These are phyloP conservation scores for Anacardium occidentale DNA, from an alignment of 345 rosid genomes.

Conservation along the genomic window DNA sequence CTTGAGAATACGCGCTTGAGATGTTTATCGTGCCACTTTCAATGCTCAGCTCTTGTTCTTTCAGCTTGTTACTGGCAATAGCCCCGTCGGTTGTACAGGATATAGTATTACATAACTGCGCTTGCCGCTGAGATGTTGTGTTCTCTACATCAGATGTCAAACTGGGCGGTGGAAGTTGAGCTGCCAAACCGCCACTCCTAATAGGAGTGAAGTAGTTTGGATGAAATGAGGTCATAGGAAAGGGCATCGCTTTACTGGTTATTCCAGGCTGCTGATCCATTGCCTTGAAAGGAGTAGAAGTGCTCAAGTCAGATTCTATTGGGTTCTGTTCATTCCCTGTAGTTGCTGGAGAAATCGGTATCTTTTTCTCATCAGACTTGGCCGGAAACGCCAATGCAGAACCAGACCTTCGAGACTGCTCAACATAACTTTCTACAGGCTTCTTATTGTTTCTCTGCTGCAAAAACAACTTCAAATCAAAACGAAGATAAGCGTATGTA, in stretches of 20 bases:
- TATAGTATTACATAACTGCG: slow-evolving; percentile 30
- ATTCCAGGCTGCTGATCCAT: slow-evolving; percentile 43
- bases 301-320: slow-evolving; percentile 37
- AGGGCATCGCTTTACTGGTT: slow-evolving; percentile 40
- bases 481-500: background rate
- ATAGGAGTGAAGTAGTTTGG: slow-evolving; percentile 46
- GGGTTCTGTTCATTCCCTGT: slow-evolving; percentile 41
- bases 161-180: slow-evolving; percentile 38
- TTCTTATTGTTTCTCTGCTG: slow-evolving; percentile 56
- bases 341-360: slow-evolving; percentile 33
- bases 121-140: slow-evolving; percentile 32
- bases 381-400: slow-evolving; percentile 45
- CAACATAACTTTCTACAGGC: slow-evolving; percentile 43
- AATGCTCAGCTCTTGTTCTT: slow-evolving; percentile 49
- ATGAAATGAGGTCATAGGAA: slow-evolving; percentile 54
- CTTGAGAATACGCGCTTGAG: slow-evolving; percentile 82
- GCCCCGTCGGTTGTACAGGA: slow-evolving; percentile 31
- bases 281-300: slow-evolving; percentile 37
- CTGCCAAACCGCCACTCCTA: slow-evolving; percentile 32
- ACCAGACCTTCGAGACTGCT: slow-evolving; percentile 42
- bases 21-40: slow-evolving; percentile 80
- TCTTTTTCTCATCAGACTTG: slow-evolving; percentile 56
- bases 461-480: slow-evolving; percentile 12
- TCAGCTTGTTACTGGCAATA: slow-evolving; percentile 44
- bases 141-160: slow-evolving; percentile 34